Evolutionary conservation across 192 early-diverging fungal species (phyloP).

Genomic region (Helicostylum pulchrum): DNA sequence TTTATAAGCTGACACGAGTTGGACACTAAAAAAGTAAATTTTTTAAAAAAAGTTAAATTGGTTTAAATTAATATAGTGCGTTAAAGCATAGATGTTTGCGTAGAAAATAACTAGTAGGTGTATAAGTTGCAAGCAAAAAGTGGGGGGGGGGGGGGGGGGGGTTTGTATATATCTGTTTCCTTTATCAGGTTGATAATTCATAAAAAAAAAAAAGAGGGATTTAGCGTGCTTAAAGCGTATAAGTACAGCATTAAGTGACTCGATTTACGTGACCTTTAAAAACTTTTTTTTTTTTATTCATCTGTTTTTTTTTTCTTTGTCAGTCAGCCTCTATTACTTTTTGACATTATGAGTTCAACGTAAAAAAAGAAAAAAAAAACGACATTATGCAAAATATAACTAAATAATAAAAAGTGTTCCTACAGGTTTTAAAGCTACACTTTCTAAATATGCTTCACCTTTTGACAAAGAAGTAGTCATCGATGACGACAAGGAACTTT

Average conservation of each 20-base stretch:
- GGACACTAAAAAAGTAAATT: not conserved
- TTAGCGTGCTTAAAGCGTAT: too few species aligned
- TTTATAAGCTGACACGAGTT: not conserved
- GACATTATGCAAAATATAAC: not conserved
- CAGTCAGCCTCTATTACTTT: too few species aligned
- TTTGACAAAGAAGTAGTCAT: constrained; percentile 26
- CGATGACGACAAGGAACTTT: constrained; percentile 38
- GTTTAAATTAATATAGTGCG: not conserved
- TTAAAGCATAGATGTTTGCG: not conserved
- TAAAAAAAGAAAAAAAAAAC: constrained; percentile 2
- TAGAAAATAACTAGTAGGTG: not conserved
- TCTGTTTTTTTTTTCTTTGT: too few species aligned
- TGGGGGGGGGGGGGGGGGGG: too few species aligned
- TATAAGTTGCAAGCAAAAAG: too few species aligned
- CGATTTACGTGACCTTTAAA: too few species aligned
- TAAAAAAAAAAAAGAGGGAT: too few species aligned
- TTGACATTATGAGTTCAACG: too few species aligned
- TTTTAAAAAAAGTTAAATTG: not conserved
- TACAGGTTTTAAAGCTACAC: constrained; percentile 17
- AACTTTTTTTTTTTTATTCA: too few species aligned
- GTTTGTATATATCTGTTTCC: too few species aligned
- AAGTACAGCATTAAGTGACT: too few species aligned
- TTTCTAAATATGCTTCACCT: constrained; percentile 5
- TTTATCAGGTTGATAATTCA: too few species aligned
- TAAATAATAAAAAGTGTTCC: constrained; percentile 12